These are phyloP conservation scores for Yarrowia sp. DNA, from an alignment of 805 yeast genomes.

Conservation along the genomic window DNA sequence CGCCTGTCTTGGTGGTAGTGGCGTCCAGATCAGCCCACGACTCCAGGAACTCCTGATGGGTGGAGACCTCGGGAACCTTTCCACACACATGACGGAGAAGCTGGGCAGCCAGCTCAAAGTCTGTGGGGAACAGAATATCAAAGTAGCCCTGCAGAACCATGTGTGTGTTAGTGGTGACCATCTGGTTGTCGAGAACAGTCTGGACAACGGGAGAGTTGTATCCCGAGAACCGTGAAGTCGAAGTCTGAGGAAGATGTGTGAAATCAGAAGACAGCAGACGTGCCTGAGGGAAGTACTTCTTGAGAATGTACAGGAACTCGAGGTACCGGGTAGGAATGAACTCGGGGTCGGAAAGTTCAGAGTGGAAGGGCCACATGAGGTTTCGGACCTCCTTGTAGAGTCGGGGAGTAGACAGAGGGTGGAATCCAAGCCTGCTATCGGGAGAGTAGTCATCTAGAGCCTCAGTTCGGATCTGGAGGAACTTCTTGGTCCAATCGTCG, in stretches of 20 bases:
- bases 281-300: conserved; percentile 75
- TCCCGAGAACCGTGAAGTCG: conserved; percentile 52
- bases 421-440: conserved; percentile 53
- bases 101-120: conserved; percentile 67
- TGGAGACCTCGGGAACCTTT: conserved; percentile 58
- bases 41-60: conserved; percentile 69
- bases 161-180: conserved; percentile 73
- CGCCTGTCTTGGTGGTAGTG: conserved; percentile 77
- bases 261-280: conserved; percentile 78
- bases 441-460: conserved; percentile 45
- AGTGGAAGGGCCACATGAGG: conserved; percentile 67
- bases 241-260: conserved; percentile 46
- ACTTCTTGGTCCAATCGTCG: conserved; percentile 58
- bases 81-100: conserved; percentile 71
- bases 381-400: conserved; percentile 56
- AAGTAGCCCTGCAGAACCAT: conserved; percentile 87
- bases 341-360: conserved; percentile 72
- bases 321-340: conserved; percentile 80
- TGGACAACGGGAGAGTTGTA: conserved; percentile 81
- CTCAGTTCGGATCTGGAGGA: conserved; percentile 60
- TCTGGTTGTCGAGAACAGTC: conserved; percentile 68
- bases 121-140: conserved; percentile 87
- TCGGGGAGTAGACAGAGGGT: conserved; percentile 66
- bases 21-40: conserved; percentile 74
- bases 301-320: conserved; percentile 68